Percentiles rank a stretch among this genome's conserved stretches.
These are phyloP conservation scores for Rhodosporidiobolus sp. DNA, from an alignment of 768 basidiomycete species.

Conservation along the genomic window DNA sequence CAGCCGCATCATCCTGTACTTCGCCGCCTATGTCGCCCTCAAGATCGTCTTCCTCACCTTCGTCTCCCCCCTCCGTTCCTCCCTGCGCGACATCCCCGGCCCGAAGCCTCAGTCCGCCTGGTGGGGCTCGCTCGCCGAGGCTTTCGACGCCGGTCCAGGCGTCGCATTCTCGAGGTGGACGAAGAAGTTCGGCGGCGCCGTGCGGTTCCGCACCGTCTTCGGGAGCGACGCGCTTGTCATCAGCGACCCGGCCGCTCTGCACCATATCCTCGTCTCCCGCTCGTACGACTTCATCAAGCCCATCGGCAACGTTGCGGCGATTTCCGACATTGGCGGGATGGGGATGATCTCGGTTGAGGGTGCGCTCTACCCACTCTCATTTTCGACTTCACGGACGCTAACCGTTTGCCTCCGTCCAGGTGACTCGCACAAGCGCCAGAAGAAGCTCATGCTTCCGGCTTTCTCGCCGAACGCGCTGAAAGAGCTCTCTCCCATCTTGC, in stretches of 20 bases:
- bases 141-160: conserved; percentile 51
- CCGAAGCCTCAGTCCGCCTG: not conserved
- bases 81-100: conserved; percentile 8
- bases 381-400: no score
- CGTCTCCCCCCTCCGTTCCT: not conserved
- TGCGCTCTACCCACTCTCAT: not conserved
- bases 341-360: conserved; percentile 32
- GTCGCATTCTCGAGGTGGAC: conserved; percentile 61
- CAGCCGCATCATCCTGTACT: not conserved
- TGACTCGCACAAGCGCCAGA: conserved; percentile 34
- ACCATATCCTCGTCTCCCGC: conserved; percentile 24
- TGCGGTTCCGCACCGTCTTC: conserved; percentile 60
- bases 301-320: not conserved
- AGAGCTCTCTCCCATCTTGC: conserved; percentile 12
- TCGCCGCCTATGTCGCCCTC: not conserved
- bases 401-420: not conserved
- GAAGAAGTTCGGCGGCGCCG: conserved; percentile 56
- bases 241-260: conserved; percentile 25
- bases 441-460: conserved; percentile 19
- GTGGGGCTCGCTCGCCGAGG: not conserved
- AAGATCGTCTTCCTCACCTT: not conserved
- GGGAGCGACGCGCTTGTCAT: conserved; percentile 46
- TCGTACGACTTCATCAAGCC: conserved; percentile 29
- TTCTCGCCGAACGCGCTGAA: conserved; percentile 20
- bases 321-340: conserved; percentile 14